A percentile compares a stretch with the other conserved stretches of the same genome.
phyloP scores from a whole-genome alignment of 768 basidiomycete species.

The Lactifluus piperatus region DNA sequence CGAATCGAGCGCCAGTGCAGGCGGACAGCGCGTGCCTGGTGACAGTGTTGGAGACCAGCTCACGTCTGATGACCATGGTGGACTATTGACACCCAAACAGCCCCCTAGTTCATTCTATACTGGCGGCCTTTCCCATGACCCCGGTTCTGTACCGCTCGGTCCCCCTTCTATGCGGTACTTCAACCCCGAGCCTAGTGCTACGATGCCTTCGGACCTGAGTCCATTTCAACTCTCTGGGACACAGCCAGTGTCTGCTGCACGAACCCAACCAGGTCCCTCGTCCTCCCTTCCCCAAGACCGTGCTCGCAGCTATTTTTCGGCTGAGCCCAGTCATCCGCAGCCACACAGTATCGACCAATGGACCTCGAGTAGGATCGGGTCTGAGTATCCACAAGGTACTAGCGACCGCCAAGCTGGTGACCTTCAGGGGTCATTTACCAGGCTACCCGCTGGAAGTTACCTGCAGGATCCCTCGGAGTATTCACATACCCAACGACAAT shows the following conservation, averaged over 20 bases:
- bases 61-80: not conserved
- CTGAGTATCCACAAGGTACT: constrained; percentile 13
- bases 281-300: constrained; percentile 21
- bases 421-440: not conserved
- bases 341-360: not conserved
- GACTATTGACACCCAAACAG: not conserved
- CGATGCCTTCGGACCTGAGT: not conserved
- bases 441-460: not conserved
- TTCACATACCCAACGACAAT: not conserved
- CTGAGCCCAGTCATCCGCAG: not conserved
- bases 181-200: not conserved
- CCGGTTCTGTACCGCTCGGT: not conserved
- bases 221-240: constrained; percentile 7
- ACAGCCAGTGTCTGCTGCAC: constrained; percentile 8
- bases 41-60: not conserved
- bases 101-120: not conserved
- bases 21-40: not conserved
- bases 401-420: not conserved
- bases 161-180: not conserved
- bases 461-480: not conserved
- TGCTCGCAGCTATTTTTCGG: constrained; percentile 11
- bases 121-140: not conserved
- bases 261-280: constrained; percentile 8
- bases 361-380: not conserved
- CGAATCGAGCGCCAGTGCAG: constrained; percentile 7